Evolutionary conservation across 73 alveolate species (phyloP).

Genomic region (Strombidium stylifer): DNA sequence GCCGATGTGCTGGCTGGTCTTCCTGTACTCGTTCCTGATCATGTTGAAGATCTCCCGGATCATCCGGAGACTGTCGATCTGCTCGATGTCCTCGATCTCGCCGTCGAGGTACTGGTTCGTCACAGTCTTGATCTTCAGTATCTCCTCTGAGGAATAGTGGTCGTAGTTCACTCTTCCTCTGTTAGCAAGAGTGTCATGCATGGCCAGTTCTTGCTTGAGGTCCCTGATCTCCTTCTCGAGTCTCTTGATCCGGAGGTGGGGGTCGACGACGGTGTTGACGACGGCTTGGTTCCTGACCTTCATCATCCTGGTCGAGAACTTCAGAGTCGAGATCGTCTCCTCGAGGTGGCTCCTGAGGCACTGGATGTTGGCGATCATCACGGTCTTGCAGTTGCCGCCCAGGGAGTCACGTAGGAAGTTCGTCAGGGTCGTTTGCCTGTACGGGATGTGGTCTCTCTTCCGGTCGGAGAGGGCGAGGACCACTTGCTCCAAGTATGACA

Average conservation of each 20-base stretch:
- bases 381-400: slow-evolving; percentile 99
- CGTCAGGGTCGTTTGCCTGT: slow-evolving; percentile 97
- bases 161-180: slow-evolving; percentile 97
- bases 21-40: slow-evolving; percentile 86
- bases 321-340: slow-evolving; percentile 97
- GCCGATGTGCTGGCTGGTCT: slow-evolving; percentile 65
- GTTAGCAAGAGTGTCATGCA: slow-evolving; percentile 98
- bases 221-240: slow-evolving; percentile 96
- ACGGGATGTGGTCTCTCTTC: slow-evolving; percentile 98
- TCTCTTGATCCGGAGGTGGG: slow-evolving; percentile 89
- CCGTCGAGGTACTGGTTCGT: slow-evolving; percentile 86
- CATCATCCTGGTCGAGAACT: slow-evolving; percentile 99
- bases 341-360: slow-evolving; percentile 95
- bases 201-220: slow-evolving; percentile 98
- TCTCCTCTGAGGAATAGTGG: slow-evolving; percentile 94
- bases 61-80: slow-evolving; percentile 86
- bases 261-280: slow-evolving; percentile 93
- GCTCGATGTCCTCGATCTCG: slow-evolving; percentile 87
- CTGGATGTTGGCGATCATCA: slow-evolving; percentile 99
- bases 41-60: slow-evolving; percentile 93
- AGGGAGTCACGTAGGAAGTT: slow-evolving; percentile 97
- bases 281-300: slow-evolving; percentile 96
- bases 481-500: slow-evolving; percentile 97
- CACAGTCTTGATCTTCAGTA: slow-evolving; percentile 57
- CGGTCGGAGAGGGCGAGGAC: slow-evolving; percentile 98